phyloP scores from a whole-genome alignment of 164 flowering plant species.

The Tinospora cordifolia region DNA sequence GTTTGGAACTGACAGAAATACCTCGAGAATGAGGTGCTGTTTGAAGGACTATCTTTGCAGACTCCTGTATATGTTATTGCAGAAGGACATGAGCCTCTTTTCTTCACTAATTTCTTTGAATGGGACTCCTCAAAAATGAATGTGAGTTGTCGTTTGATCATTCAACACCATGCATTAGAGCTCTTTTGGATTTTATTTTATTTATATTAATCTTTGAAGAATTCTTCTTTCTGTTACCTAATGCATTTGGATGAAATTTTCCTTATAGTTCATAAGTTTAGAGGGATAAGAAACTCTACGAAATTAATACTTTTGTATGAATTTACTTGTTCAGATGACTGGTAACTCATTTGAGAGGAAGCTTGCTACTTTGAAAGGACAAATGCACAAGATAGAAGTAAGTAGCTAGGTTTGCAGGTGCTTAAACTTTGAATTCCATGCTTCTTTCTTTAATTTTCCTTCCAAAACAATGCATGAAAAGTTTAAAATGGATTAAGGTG shows the following conservation, averaged over 20 bases:
- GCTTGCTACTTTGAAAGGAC: conserved; percentile 59
- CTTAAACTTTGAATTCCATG: neutral
- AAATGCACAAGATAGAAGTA: conserved; percentile 32
- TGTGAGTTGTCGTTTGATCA: conserved; percentile 31
- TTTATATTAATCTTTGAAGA: neutral
- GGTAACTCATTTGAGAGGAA: conserved; percentile 73
- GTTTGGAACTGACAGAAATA: conserved; percentile 46
- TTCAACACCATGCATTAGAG: neutral
- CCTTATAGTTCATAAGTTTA: neutral
- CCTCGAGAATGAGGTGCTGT: conserved; percentile 41
- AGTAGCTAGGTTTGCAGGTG: conserved; percentile 15
- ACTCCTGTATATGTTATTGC: conserved; percentile 50
- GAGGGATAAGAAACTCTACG: neutral
- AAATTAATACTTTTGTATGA: conserved; percentile 6
- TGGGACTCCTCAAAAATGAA: conserved; percentile 54
- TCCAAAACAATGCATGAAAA: neutral
- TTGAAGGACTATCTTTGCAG: conserved; percentile 39
- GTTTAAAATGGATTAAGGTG: neutral
- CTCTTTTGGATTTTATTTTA: neutral
- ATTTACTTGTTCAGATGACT: conserved; percentile 35
- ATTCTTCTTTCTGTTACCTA: neutral
- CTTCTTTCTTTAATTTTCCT: neutral
- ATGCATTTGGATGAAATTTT: neutral
- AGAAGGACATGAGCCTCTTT: conserved; percentile 65
- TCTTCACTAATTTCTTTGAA: conserved; percentile 59